Evolutionary conservation across 2,329 filamentous ascomycete species (phyloP), one percentile per base, ranked within the genome.

Genomic region (Penicillium concentricum): DNA sequence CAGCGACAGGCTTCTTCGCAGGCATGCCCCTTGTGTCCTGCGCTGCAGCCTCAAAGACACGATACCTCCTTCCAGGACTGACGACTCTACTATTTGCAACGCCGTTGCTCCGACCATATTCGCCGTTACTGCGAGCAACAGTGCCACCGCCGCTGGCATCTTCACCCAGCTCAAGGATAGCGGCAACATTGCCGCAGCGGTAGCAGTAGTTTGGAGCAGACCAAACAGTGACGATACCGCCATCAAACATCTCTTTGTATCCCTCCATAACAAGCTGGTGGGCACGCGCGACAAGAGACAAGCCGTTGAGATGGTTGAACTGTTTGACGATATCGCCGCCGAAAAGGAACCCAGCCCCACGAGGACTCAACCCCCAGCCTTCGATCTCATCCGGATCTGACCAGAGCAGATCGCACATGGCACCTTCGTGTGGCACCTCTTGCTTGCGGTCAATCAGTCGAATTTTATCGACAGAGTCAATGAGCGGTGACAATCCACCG

Each of bases 261-360:
- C 94, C 94, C 74, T 99, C 94, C 94, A 97, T 99, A 62, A 99
- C 94, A 22, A 99, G 86, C 74, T 99, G 94, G 72, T 99, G 94
- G 1, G 94, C 94, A 54, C 94, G 86, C 18, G 93, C 94, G 63
- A 99, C 94, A 51, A 99, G 82, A 22, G 88, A 91, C 28, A 99
- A 83, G 70, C 96, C 91, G 73, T 99, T 99, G 56, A 87, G 85
- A 75, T 97, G 88, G 76, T 97, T 99, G 79, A 99, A 99, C 62
- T 87, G 87, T 69, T 94, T 95, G 69, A 97, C 93, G 56, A 97
- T 97, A 71, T 97, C 92, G 4, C 90, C 88, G 50, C 94, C 94
- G 65, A 99, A 99, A 13, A 97, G 81, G 78, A 97, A 99, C 0
- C 94, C 94, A 0, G 94, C 94, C 10, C 94, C 94, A 37, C 93